phyloP scores from a whole-genome alignment of 345 rosid genomes.

The Melastoma malabathricum region DNA sequence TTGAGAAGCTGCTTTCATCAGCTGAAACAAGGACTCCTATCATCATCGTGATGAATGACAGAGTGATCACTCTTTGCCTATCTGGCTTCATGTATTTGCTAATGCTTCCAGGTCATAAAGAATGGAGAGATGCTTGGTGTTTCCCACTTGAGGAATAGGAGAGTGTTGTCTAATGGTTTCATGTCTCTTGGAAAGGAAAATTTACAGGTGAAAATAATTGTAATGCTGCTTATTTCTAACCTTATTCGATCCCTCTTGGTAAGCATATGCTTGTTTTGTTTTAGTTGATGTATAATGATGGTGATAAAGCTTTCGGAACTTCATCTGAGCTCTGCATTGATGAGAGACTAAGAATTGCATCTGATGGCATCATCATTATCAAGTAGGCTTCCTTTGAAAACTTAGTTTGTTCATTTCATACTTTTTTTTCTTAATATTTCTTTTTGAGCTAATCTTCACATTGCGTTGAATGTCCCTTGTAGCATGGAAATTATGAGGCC shows the following conservation, averaged over 20 bases:
- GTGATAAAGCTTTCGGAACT: slow-evolving; percentile 94
- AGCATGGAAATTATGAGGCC: slow-evolving; percentile 94
- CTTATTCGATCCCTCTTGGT: too few relatives aligned
- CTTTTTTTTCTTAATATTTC: not conserved
- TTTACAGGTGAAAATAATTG: slow-evolving; percentile 38
- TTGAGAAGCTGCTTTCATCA: too few relatives aligned
- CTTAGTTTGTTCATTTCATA: slow-evolving; percentile 3
- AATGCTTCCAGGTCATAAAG: slow-evolving; percentile 67
- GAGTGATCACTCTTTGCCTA: too few relatives aligned
- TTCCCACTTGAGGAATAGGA: slow-evolving; percentile 89
- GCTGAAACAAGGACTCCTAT: too few relatives aligned
- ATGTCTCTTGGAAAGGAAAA: slow-evolving; percentile 85
- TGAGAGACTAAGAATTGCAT: slow-evolving; percentile 80
- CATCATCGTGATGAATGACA: too few relatives aligned
- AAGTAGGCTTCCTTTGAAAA: slow-evolving; percentile 33
- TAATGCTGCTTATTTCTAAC: too few relatives aligned
- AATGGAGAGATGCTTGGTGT: slow-evolving; percentile 99
- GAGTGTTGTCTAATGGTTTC: slow-evolving; percentile 91
- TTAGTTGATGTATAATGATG: slow-evolving; percentile 96
- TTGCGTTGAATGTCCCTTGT: slow-evolving; percentile 18
- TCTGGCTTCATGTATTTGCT: not conserved
- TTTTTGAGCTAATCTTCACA: not conserved
- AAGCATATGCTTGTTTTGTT: slow-evolving; percentile 15
- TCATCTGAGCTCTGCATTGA: slow-evolving; percentile 85
- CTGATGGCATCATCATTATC: slow-evolving; percentile 88